Evolutionary conservation across 225 moss, liverwort and hornwort genomes (phyloP).

Genomic region (Ulota crispa): DNA sequence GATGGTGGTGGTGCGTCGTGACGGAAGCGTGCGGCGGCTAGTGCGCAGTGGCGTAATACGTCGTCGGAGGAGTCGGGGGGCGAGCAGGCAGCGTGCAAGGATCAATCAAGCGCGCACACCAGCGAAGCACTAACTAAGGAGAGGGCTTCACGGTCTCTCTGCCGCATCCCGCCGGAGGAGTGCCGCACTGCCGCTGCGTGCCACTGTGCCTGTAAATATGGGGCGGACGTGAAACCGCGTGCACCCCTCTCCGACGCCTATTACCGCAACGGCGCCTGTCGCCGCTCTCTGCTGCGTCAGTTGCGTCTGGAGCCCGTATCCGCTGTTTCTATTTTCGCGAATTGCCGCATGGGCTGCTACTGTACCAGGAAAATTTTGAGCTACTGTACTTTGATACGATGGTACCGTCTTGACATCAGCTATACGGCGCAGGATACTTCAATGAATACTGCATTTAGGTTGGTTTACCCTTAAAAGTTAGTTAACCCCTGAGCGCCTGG

Average conservation of each 20-base stretch:
- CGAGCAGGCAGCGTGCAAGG: too few species aligned
- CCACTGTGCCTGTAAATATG: slow-evolving; percentile 23
- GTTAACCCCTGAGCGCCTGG: too few species aligned
- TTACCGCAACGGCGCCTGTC: not conserved
- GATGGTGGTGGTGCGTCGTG: too few species aligned
- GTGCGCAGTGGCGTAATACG: not conserved
- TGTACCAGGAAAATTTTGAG: too few species aligned
- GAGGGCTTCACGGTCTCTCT: too few species aligned
- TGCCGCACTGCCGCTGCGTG: not conserved
- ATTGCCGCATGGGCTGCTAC: not conserved
- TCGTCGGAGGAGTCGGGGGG: not conserved
- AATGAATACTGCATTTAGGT: too few species aligned
- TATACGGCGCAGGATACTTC: too few species aligned
- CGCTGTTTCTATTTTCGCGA: not conserved
- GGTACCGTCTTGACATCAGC: too few species aligned
- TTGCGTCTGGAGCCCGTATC: not conserved
- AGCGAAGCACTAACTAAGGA: too few species aligned
- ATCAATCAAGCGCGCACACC: too few species aligned
- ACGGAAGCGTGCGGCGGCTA: not conserved
- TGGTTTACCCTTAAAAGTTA: too few species aligned
- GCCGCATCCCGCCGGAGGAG: not conserved
- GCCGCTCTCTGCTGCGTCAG: not conserved
- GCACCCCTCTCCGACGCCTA: not conserved
- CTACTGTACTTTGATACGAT: too few species aligned
- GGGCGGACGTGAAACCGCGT: slow-evolving; percentile 19